phyloP scores from a whole-genome alignment of 2,329 filamentous ascomycete species.

The Fusarium sp. region DNA sequence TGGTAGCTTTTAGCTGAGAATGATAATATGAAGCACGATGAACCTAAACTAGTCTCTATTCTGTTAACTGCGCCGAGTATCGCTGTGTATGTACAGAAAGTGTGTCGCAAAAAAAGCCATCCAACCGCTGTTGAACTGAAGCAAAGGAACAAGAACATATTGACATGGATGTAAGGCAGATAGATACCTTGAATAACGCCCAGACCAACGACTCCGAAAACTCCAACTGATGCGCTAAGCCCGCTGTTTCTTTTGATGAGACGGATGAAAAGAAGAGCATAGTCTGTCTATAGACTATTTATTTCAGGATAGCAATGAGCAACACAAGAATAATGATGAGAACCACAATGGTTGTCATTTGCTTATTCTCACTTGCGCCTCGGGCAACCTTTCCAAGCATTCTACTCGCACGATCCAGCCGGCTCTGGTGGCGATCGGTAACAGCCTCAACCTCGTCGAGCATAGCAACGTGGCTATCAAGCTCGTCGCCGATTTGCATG shows the following conservation, averaged over 20 bases:
- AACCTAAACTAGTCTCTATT: not conserved
- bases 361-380: slow-evolving; percentile 86
- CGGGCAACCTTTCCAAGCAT: slow-evolving; percentile 78
- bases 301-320: slow-evolving; percentile 86
- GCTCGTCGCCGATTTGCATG: slow-evolving; percentile 95
- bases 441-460: slow-evolving; percentile 89
- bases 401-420: slow-evolving; percentile 80
- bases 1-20: slow-evolving; percentile 23
- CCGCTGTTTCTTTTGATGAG: slow-evolving; percentile 20
- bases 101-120: not conserved
- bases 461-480: slow-evolving; percentile 89
- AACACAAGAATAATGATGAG: slow-evolving; percentile 86
- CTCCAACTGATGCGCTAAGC: slow-evolving; percentile 39
- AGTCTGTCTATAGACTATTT: slow-evolving; percentile 64
- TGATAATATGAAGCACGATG: slow-evolving; percentile 16
- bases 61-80: not conserved
- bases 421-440: slow-evolving; percentile 82
- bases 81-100: slow-evolving; percentile 19
- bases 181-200: slow-evolving; percentile 10
- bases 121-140: not conserved
- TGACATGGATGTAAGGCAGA: slow-evolving; percentile 1
- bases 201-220: slow-evolving; percentile 32
- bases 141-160: slow-evolving; percentile 3
- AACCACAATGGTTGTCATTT: slow-evolving; percentile 83
- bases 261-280: not conserved